Evolutionary conservation across 768 basidiomycete species (phyloP).

Genomic region (Termitomyces sp.): DNA sequence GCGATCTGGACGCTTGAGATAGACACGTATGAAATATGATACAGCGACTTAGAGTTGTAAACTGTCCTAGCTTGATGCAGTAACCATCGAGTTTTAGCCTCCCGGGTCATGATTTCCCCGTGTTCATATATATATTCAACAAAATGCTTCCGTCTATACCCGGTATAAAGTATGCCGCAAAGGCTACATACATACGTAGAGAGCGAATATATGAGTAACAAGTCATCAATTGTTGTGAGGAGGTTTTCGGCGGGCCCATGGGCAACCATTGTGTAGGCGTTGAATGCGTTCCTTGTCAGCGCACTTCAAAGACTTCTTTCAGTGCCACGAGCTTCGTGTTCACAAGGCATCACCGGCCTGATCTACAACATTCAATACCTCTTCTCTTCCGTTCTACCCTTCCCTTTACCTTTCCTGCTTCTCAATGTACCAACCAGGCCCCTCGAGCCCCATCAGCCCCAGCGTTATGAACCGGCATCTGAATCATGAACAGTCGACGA

Average conservation of each 20-base stretch:
- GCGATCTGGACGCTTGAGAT: neutral
- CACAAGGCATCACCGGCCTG: slow-evolving; percentile 10
- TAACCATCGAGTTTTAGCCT: neutral
- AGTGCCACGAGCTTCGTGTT: slow-evolving; percentile 1
- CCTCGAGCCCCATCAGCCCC: slow-evolving; percentile 27
- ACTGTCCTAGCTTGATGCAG: neutral
- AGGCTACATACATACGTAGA: neutral
- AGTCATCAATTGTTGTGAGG: neutral
- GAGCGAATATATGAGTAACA: neutral
- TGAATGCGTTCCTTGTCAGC: slow-evolving; percentile 10
- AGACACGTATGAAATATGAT: neutral
- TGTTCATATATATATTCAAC: neutral
- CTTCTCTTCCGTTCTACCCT: slow-evolving; percentile 5
- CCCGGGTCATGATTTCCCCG: neutral
- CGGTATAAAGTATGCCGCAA: neutral
- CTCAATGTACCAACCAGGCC: slow-evolving; percentile 33
- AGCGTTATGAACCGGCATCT: slow-evolving; percentile 25
- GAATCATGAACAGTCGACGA: slow-evolving; percentile 29
- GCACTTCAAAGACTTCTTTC: slow-evolving; percentile 1
- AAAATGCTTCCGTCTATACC: neutral
- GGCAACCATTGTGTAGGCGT: slow-evolving; percentile 27
- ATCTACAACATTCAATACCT: slow-evolving; percentile 13
- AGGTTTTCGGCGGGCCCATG: slow-evolving; percentile 10
- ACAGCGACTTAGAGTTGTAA: too few species aligned
- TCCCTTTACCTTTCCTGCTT: neutral